phyloP scores from a whole-genome alignment of 257 asterid genomes.

The Solanum sejunctum region DNA sequence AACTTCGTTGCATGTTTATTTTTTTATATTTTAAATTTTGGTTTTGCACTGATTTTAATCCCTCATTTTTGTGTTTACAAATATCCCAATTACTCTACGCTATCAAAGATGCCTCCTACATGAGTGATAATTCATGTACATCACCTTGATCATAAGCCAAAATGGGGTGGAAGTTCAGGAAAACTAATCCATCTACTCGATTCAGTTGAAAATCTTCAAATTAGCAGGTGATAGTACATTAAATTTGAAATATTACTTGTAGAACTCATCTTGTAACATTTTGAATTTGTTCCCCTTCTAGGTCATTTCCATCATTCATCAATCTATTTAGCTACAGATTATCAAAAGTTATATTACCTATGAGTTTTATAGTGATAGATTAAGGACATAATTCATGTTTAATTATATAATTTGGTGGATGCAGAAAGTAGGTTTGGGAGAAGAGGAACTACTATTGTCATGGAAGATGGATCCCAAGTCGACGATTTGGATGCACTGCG shows the following conservation, averaged over 20 bases:
- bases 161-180: constrained; percentile 42
- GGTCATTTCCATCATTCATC: neutral
- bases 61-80: constrained; percentile 19
- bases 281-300: neutral
- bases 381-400: neutral
- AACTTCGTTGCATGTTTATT: neutral
- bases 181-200: constrained; percentile 74
- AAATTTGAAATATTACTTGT: neutral
- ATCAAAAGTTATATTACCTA: neutral
- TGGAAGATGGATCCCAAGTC: constrained; percentile 71
- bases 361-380: neutral
- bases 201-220: constrained; percentile 54
- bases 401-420: constrained; percentile 5
- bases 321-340: no score
- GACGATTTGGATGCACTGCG: constrained; percentile 65
- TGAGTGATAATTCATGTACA: constrained; percentile 82
- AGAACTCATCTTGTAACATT: neutral
- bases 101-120: constrained; percentile 18
- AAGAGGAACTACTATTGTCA: constrained; percentile 47
- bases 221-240: constrained; percentile 35
- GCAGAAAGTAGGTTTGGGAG: constrained; percentile 69
- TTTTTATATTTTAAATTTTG: neutral
- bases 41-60: neutral
- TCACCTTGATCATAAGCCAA: constrained; percentile 46
- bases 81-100: constrained; percentile 3